These are phyloP conservation scores for Begonia fuchsioides DNA, from an alignment of 306 rosid genomes.

Conservation along the genomic window DNA sequence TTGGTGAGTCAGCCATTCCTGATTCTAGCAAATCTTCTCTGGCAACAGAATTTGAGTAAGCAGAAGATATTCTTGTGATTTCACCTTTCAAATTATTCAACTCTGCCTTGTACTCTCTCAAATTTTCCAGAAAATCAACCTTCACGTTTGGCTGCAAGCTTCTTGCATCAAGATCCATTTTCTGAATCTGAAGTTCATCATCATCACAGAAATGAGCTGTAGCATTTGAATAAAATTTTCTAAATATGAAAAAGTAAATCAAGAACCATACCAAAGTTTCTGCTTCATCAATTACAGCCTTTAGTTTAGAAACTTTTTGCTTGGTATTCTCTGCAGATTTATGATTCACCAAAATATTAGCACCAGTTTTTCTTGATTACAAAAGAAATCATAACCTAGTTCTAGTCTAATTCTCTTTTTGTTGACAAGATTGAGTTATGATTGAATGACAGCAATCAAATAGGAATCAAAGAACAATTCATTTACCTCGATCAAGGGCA, in stretches of 20 bases:
- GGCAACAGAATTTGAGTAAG: conserved; percentile 52
- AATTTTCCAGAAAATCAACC: conserved; percentile 76
- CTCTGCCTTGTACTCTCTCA: conserved; percentile 93
- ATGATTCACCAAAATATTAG: neutral
- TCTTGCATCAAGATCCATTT: conserved; percentile 98
- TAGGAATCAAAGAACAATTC: neutral
- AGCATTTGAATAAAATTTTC: conserved; percentile 10
- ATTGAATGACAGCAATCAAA: too few relatives aligned
- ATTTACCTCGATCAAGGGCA: conserved; percentile 68
- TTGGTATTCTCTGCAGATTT: conserved; percentile 77
- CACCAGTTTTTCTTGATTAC: too few relatives aligned
- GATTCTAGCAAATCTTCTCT: conserved; percentile 91
- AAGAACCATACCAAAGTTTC: conserved; percentile 89
- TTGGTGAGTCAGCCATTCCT: conserved; percentile 85
- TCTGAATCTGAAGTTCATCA: conserved; percentile 44
- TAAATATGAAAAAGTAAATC: conserved; percentile 8
- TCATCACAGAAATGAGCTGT: neutral
- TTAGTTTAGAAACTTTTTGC: conserved; percentile 69
- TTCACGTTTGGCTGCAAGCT: conserved; percentile 77
- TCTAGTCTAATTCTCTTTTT: too few relatives aligned
- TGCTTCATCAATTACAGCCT: conserved; percentile 79
- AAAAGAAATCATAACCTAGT: too few relatives aligned
- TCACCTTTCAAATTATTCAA: conserved; percentile 79
- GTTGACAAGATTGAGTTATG: too few relatives aligned
- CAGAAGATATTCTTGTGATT: conserved; percentile 60